Base-by-base conservation (phyloP, 345 rosid species). In the Eutrema yunnanense region DNA sequence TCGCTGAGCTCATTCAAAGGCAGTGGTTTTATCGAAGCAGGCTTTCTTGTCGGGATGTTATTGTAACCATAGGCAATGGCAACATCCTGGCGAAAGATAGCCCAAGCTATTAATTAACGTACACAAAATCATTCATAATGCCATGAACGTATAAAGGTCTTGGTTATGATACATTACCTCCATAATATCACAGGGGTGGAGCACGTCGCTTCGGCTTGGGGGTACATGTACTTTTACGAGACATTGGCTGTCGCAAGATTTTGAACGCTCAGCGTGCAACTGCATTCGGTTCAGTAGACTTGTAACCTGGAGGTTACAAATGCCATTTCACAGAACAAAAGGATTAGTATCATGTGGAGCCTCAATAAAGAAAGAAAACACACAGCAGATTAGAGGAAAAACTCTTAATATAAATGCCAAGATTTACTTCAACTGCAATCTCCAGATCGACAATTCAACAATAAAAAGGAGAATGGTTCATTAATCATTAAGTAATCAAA, bases 21-120 rank as follows among this genome's bases (percentile, higher is more conserved):
- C 57, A 91, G 67, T 22, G 95, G 89, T 79, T 81, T 84, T 76
- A 92, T 73, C 32, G 96, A 87, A 43, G 84, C 79, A 16, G 84
- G 85, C 82, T 47, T 86, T 71, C 82, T 89, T 80, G 69, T 88
- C 32, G 88, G 91, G 74, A 95, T 88, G 62, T 87, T 88, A 73
- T 94, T 88, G 75, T 82, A 94, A 16, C 97, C 97, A 83, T 86
- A 89, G 61, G 98, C 97, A 81, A 91, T 90, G 62, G 96, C 98
- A 72, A 94, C 95, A 79, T 95, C 97, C 99, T 95, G 72, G 30
- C 22, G 50, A 67, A 67, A 79, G 33, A 55, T 33, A 73, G 40
- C 54, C 19, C 19, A 41, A 34, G 2, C 26, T 27, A 68, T 59
- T 59, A 38, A 40, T 8, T 22, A 16, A 38, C 22, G 4, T 60